Conservation (phyloP, 495 filamentous ascomycete genomes). For the Neurospora sp. region DNA sequence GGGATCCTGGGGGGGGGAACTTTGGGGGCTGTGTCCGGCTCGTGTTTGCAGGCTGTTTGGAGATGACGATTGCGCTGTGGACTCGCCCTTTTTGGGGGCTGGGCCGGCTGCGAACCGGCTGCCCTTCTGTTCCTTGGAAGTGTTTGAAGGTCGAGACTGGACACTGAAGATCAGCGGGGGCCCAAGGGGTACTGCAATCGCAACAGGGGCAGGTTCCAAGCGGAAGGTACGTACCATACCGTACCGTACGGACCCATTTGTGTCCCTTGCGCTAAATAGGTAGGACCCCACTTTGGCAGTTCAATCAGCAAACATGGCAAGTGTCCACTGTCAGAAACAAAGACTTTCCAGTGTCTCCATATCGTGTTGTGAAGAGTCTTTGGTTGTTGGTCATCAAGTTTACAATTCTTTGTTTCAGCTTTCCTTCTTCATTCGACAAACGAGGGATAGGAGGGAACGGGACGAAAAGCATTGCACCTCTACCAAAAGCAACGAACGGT, state of each 20-base stretch:
- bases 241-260: background rate
- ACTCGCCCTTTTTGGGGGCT: background rate
- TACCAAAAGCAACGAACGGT: background rate
- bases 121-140: background rate
- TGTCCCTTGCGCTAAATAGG: background rate
- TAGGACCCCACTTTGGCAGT: background rate
- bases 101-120: background rate
- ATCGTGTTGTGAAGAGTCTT: background rate
- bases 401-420: background rate
- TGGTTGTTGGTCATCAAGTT: background rate
- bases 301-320: background rate
- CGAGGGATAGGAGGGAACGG: background rate
- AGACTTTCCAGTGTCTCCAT: background rate
- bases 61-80: background rate
- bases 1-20: background rate
- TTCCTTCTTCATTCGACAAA: background rate
- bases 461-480: background rate
- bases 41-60: background rate
- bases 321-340: background rate
- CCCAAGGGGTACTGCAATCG: background rate
- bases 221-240: background rate
- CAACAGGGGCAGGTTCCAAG: background rate
- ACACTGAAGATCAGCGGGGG: background rate
- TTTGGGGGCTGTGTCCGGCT: background rate
- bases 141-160: background rate